Conservation (phyloP, 2,329 filamentous ascomycete species). For the Aphanocladium album region DNA sequence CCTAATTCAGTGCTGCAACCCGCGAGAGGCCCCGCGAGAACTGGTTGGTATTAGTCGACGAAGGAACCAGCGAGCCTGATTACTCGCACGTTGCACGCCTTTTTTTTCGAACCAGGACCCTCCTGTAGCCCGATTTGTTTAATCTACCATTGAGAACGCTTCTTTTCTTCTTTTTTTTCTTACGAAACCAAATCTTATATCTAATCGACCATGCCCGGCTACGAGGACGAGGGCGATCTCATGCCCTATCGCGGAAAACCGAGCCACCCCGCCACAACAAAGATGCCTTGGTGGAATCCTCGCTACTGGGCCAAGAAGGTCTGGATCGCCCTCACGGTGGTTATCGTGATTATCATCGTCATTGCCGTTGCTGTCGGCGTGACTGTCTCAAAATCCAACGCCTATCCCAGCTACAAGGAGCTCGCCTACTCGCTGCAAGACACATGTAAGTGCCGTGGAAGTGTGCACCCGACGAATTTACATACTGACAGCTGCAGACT, state of each 20-base stretch:
- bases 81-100: neutral
- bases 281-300: constrained; percentile 40
- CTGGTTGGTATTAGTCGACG: neutral
- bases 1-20: neutral
- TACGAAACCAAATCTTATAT: neutral
- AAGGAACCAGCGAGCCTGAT: neutral
- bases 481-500: constrained; percentile 31
- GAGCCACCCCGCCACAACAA: constrained; percentile 19
- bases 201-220: constrained; percentile 1
- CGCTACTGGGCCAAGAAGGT: constrained; percentile 48
- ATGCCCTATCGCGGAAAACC: constrained; percentile 15
- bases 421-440: constrained; percentile 45
- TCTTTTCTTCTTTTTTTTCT: too few relatives aligned
- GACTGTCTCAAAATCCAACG: constrained; percentile 32
- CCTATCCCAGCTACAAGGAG: constrained; percentile 44
- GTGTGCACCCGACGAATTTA: too few relatives aligned
- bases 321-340: constrained; percentile 39
- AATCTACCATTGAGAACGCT: too few relatives aligned
- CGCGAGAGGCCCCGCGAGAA: neutral
- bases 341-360: constrained; percentile 40
- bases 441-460: constrained; percentile 36
- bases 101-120: neutral
- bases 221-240: constrained; percentile 22
- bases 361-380: constrained; percentile 45
- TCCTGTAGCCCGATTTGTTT: neutral